Percentiles rank a stretch among this genome's conserved stretches.
Conservation (phyloP, 352 stramenopile genomes). For the Pythium sp. region DNA sequence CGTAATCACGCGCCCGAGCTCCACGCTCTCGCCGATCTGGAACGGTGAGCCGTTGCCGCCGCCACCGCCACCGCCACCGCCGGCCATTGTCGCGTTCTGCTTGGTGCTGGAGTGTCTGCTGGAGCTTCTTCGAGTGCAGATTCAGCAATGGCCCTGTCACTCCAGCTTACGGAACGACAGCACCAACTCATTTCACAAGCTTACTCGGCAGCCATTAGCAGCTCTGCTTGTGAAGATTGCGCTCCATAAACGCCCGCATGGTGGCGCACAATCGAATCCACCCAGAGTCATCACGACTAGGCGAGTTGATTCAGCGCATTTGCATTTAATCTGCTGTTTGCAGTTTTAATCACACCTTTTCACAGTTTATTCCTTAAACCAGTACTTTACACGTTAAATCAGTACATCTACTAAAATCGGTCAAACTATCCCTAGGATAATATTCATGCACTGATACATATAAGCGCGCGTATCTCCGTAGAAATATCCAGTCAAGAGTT, state of each 20-base stretch:
- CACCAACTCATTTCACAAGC: neutral
- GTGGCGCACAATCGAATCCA: neutral
- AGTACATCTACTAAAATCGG: neutral
- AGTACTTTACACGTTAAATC: neutral
- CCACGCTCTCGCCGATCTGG: constrained; percentile 48
- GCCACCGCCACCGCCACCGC: neutral
- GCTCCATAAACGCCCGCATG: neutral
- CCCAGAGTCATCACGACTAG: neutral
- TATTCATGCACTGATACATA: neutral
- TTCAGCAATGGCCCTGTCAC: neutral
- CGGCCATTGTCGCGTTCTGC: neutral
- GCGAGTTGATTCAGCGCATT: neutral
- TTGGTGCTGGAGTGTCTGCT: neutral
- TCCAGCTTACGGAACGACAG: neutral
- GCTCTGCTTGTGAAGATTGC: neutral
- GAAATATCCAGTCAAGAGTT: neutral
- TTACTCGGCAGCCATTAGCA: too few species aligned
- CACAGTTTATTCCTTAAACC: neutral
- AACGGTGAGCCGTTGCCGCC: constrained; percentile 36
- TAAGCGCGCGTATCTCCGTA: neutral
- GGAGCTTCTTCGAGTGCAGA: neutral
- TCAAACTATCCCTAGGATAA: too few species aligned
- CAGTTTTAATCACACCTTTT: neutral
- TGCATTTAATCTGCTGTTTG: neutral
- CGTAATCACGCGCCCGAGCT: constrained; percentile 47